Conservation (phyloP, 139 green algal species). For the Deuterostichococcus epilithicus region DNA sequence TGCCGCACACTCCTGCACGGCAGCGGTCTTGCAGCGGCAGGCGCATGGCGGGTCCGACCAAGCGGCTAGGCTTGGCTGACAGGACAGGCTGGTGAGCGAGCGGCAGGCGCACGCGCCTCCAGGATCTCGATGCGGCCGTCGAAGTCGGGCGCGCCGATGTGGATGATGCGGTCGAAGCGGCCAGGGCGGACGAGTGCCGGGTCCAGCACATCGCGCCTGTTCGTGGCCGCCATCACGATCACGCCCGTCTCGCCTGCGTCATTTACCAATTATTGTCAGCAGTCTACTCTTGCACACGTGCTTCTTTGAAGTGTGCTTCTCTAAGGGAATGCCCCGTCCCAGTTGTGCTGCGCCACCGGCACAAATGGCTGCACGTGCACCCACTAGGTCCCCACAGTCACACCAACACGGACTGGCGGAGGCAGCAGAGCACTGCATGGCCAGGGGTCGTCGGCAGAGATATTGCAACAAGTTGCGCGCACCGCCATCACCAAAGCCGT, state of each 20-base stretch:
- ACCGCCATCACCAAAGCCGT: slow-evolving; percentile 76
- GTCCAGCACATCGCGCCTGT: slow-evolving; percentile 91
- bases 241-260: slow-evolving; percentile 39
- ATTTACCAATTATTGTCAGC: not conserved
- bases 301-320: too few relatives aligned
- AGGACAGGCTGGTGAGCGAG: too few relatives aligned
- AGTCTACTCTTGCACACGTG: too few relatives aligned
- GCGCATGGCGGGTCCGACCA: not conserved
- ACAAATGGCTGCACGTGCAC: too few relatives aligned
- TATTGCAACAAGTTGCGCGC: not conserved
- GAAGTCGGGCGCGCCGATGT: slow-evolving; percentile 73
- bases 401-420: too few relatives aligned
- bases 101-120: slow-evolving; percentile 32
- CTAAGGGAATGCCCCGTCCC: too few relatives aligned
- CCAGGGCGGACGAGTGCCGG: slow-evolving; percentile 81
- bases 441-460: too few relatives aligned
- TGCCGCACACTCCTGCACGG: not conserved
- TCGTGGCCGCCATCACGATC: slow-evolving; percentile 93
- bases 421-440: too few relatives aligned
- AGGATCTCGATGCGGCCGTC: slow-evolving; percentile 73
- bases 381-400: too few relatives aligned
- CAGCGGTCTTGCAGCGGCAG: slow-evolving; percentile 3
- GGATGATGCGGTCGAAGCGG: slow-evolving; percentile 81
- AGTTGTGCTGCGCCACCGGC: too few relatives aligned
- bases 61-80: too few relatives aligned